Base-by-base conservation (phyloP, 768 basidiomycete species). In the Psilocybe subaeruginosa region DNA sequence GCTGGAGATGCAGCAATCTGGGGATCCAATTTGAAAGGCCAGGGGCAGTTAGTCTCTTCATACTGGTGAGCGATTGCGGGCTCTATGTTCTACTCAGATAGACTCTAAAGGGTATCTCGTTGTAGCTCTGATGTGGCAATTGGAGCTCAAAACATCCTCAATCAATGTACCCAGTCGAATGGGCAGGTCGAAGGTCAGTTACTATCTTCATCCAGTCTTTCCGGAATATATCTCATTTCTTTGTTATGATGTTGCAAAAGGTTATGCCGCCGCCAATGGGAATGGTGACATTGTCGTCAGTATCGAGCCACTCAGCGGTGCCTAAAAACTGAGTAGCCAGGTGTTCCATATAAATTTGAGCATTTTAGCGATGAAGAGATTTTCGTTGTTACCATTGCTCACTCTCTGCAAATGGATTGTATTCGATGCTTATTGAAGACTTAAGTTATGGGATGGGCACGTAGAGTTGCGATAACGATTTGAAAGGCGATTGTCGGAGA, bases 231-330 rank as follows among this genome's bases (percentile, higher is more conserved):
- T 35, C 11, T 35, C 33, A 35, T 35, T 35, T 35, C 23, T 2
- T 23, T 23, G 23, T 23, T 23, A 23, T 23, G 23, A 23, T 23
- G 23, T 23, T 23, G 23, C 23, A 11, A 11, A 35, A 47, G 46
- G 46, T 47, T 47, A n/a, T 23, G 46, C 46, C 14, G 46, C 46
- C 46, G 46, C 46, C n/a, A 47, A 47, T 47, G 46, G 46, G 7
- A 47, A 47, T 23, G 46, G 46, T 47, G 46, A 47, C 46, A 33
- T 70, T 63, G 9, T 66, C 69, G 48, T 77, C 73, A 56, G 76
- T 71, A 45, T 74, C 71, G 4, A 76, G 33, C 0, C 76, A 61
- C 74, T 74, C 3, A 0, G 7, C 14, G 46, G 46, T 7, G 46
- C 46, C n/a, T 43, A n/a, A 43, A 0, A 23, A 23, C 2, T 23